Evolutionary conservation across 768 basidiomycete species (phyloP).

Genomic region (Dentipellis fragilis): DNA sequence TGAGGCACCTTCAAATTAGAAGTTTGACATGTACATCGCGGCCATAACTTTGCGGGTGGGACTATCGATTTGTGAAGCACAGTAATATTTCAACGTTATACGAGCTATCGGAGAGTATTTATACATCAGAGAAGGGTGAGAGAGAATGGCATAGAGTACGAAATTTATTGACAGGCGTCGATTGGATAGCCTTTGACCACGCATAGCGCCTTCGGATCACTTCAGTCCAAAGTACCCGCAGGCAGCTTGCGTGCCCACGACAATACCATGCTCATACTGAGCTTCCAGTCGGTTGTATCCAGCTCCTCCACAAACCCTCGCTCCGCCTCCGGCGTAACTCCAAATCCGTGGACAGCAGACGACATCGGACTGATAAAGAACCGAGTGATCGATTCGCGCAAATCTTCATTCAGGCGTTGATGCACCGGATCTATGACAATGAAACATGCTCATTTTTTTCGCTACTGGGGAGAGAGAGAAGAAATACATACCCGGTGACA

Average conservation of each 20-base stretch:
- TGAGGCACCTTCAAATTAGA: too few relatives aligned
- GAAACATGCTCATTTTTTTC: background rate
- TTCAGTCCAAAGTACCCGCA: too few relatives aligned
- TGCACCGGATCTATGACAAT: background rate
- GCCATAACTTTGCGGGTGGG: too few relatives aligned
- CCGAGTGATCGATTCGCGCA: background rate
- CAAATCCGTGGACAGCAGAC: background rate
- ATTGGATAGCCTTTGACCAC: too few relatives aligned
- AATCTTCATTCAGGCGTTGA: background rate
- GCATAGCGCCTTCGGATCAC: too few relatives aligned
- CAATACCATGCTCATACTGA: background rate
- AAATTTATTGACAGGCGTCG: too few relatives aligned
- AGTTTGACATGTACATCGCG: too few relatives aligned
- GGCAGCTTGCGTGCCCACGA: background rate
- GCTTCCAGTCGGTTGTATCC: background rate
- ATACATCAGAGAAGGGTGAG: too few relatives aligned
- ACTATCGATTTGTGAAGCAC: too few relatives aligned
- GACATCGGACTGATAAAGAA: background rate
- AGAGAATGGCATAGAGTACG: too few relatives aligned
- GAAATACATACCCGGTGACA: background rate
- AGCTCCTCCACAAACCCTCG: background rate
- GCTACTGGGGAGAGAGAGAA: background rate
- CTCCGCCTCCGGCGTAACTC: background rate
- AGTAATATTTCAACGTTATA: too few relatives aligned
- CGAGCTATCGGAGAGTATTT: too few relatives aligned